Evolutionary conservation across 192 early-diverging fungal species (phyloP), one percentile per base, ranked within the genome.

Genomic region (Coemansia sp.): DNA sequence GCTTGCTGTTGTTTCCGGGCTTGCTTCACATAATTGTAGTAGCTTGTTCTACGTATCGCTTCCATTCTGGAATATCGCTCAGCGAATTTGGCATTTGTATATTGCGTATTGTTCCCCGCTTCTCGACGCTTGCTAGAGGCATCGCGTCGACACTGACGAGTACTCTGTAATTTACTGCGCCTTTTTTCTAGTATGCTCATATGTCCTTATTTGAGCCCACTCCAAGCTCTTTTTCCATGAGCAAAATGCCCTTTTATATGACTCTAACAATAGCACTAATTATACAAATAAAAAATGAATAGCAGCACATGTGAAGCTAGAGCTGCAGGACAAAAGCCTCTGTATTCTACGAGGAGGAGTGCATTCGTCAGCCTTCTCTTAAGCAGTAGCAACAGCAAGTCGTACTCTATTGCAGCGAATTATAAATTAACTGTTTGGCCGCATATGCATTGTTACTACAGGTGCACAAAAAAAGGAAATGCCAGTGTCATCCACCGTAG

Each of bases 401-500:
- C 15, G 44, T 45, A n/a, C 4, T 45, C 51, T 27, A 53, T 53
- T 53, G 32, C 56, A 17, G 9, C 34, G 15, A 40, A 61, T 22
- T 61, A 22, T 19, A 61, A 20, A 61, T 38, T 61, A 61, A 61
- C 59, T 61, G 59, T 38, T 13, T 38, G 59, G 2, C 59, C 24
- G 59, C 59, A 61, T 61, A 61, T 61, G 38, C 59, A 61, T 61
- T 39, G 59, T 61, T 61, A 61, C 59, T 61, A 19, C 59, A 61
- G 8, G 58, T 1, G 32, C 58, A 17, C 58, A 38, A 60, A 36
- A 31, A 13, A 55, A 17, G 17, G 13, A n/a, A 58, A 58, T 58
- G 31, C 11, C 32, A 50, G 46, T 50, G 46, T 31, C 31, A n/a
- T 34, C 27, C 31, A 58, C 55, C 31, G 55, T 58, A 58, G 55